A percentile compares a stretch with the other conserved stretches of the same genome.
These are phyloP conservation scores for Pseudogymnoascus sp. DNA, from an alignment of 2,329 filamentous ascomycete species.

Conservation along the genomic window DNA sequence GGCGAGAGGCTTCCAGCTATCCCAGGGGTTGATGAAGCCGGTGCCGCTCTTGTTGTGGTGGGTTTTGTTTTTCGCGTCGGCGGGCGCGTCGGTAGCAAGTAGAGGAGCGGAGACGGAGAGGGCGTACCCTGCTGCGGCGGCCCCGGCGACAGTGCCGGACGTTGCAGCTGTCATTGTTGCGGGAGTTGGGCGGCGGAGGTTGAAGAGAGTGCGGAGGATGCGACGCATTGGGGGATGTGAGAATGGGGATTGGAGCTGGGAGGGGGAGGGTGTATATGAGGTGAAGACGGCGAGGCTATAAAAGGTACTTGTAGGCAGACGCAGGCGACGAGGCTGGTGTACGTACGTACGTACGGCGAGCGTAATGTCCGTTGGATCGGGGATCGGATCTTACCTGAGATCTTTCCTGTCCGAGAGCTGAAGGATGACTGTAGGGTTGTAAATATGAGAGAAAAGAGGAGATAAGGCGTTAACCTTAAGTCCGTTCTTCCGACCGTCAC, in stretches of 20 bases:
- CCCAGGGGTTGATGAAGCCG: conserved; percentile 51
- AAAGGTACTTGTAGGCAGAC: neutral
- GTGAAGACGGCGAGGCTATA: neutral
- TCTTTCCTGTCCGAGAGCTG: neutral
- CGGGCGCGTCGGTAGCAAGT: conserved; percentile 15
- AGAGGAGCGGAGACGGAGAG: neutral
- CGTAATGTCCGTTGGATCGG: neutral
- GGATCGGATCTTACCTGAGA: neutral
- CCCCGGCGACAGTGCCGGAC: neutral
- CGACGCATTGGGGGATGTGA: neutral
- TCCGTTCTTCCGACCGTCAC: neutral
- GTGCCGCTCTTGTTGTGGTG: conserved; percentile 47
- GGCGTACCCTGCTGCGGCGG: neutral
- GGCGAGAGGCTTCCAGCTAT: conserved; percentile 38
- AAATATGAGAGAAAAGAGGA: conserved; percentile 5
- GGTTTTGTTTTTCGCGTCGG: conserved; percentile 32
- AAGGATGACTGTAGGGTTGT: neutral
- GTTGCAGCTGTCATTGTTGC: neutral
- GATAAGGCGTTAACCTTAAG: neutral
- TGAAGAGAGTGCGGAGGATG: neutral
- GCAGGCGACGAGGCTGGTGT: neutral
- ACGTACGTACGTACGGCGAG: neutral
- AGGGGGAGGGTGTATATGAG: neutral
- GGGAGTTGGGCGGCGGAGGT: neutral
- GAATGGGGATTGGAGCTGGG: neutral